Percentiles rank a stretch among this genome's conserved stretches.
phyloP scores from a whole-genome alignment of 441 rosid genomes.

The Croton setiger region DNA sequence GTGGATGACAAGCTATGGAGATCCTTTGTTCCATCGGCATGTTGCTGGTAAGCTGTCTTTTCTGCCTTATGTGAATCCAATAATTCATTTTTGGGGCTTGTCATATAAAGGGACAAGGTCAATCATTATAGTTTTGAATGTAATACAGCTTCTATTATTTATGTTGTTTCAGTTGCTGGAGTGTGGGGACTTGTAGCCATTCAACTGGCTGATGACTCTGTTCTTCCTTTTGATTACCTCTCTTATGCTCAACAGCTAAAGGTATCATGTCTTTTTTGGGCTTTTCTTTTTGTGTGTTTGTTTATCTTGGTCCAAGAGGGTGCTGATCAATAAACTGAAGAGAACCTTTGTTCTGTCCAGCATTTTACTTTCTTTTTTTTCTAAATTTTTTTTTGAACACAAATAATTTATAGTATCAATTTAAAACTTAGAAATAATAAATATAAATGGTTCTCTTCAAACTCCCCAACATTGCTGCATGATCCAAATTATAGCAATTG shows the following conservation, averaged over 20 bases:
- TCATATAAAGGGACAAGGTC: background rate
- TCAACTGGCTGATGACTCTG: slow-evolving; percentile 66
- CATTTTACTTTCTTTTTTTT: no score
- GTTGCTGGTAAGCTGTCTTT: slow-evolving; percentile 61
- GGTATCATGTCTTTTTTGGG: slow-evolving; percentile 28
- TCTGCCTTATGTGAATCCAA: slow-evolving; percentile 1
- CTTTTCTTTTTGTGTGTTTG: slow-evolving; percentile 1
- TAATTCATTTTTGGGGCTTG: slow-evolving; percentile 4
- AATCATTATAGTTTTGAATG: background rate
- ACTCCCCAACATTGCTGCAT: no score
- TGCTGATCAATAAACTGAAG: no score
- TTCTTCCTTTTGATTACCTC: slow-evolving; percentile 67
- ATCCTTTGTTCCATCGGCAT: slow-evolving; percentile 83
- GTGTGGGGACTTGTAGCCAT: slow-evolving; percentile 84
- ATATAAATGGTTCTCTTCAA: no score
- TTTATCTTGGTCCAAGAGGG: no score
- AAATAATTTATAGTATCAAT: no score
- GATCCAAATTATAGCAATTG: no score
- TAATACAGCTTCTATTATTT: slow-evolving; percentile 9
- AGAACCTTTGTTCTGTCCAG: no score
- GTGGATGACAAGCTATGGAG: slow-evolving; percentile 68
- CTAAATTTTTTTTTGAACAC: no score
- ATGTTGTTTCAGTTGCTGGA: slow-evolving; percentile 55
- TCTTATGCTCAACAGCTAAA: slow-evolving; percentile 62
- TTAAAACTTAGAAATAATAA: no score